Evolutionary conservation across 2,329 filamentous ascomycete genomes (phyloP), one percentile per base, ranked within the genome.

Genomic region (Fusarium albidum): DNA sequence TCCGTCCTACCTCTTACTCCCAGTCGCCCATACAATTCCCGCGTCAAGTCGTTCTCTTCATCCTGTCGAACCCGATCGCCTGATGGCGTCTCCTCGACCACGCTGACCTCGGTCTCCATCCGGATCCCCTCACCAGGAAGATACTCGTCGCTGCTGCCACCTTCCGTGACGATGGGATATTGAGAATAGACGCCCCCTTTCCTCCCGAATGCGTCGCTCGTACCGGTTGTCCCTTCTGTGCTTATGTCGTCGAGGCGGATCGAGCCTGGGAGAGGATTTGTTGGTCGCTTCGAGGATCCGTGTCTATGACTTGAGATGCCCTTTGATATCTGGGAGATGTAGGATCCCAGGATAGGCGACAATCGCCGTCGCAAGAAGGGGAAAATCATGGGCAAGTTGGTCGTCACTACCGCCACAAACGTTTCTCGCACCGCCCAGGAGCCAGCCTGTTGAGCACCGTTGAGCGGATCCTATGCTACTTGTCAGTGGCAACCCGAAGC

Each of bases 371-470:
- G 47, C 48, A 78, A 31, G 3, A 78, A 66, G 12, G 77, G 73
- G 64, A 76, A 75, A 44, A 77, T 69, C 58, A 75, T 69, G 3
- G 70, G 71, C 2, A 74, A 62, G 53, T 75, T 74, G 7, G 72
- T 75, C 1, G 71, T 74, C 9, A 73, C 61, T 11, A 73, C 66
- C 3, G 73, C 73, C 25, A 75, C 72, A 31, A 75, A 76, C 2
- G 69, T 69, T 40, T 75, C 74, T 21, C 73, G 70, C 2, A 69
- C 66, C 3, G 69, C 72, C 72, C 73, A 76, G 6, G 65, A 66
- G 3, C 69, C 72, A 6, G 72, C 71, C 11, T 70, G 63, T 27
- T 69, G 60, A 3, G 71, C 69, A 17, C 72, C 71, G 27, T 70
- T 68, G 15, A 70, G 43, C 7, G 73, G 70, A 38, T 74, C 67